These are phyloP conservation scores for Cymodocea nodosa DNA, from an alignment of 116 monocot genomes.

Conservation along the genomic window DNA sequence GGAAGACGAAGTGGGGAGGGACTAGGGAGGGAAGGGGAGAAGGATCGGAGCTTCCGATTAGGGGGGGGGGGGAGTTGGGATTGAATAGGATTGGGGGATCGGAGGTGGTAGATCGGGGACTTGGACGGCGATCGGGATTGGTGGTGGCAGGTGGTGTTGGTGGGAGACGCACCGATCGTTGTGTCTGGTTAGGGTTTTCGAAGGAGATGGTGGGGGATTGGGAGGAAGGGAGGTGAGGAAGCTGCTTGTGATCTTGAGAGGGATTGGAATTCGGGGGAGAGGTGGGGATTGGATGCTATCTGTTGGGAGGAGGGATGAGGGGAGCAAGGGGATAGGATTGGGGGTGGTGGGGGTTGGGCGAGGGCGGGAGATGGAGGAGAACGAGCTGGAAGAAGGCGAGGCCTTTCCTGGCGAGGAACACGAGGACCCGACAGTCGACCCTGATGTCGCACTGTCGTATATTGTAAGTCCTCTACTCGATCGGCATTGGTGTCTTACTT, in stretches of 20 bases:
- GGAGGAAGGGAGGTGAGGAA: neutral
- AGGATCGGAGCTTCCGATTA: neutral
- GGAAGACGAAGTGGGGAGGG: neutral
- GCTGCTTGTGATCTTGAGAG: neutral
- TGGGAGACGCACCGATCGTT: neutral
- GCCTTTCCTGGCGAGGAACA: constrained; percentile 33
- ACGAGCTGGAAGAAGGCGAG: constrained; percentile 74
- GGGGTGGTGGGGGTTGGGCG: constrained; percentile 9
- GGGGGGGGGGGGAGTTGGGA: neutral
- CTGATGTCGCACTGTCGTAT: constrained; percentile 16
- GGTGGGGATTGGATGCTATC: constrained; percentile 32
- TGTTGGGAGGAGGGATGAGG: constrained; percentile 32
- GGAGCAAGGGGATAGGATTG: constrained; percentile 21
- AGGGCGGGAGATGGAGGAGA: constrained; percentile 50
- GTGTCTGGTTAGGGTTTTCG: neutral
- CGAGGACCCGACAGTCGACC: constrained; percentile 19
- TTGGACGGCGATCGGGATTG: neutral
- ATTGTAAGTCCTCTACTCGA: constrained; percentile 6
- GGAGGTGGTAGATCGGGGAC: neutral
- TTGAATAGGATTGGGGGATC: neutral
- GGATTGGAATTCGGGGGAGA: neutral
- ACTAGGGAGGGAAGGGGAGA: neutral
- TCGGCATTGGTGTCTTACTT: no score
- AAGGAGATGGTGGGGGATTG: neutral
- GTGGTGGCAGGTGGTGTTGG: no score